Conservation (phyloP, 805 yeast genomes). For the Pichia rugopelliculosa region DNA sequence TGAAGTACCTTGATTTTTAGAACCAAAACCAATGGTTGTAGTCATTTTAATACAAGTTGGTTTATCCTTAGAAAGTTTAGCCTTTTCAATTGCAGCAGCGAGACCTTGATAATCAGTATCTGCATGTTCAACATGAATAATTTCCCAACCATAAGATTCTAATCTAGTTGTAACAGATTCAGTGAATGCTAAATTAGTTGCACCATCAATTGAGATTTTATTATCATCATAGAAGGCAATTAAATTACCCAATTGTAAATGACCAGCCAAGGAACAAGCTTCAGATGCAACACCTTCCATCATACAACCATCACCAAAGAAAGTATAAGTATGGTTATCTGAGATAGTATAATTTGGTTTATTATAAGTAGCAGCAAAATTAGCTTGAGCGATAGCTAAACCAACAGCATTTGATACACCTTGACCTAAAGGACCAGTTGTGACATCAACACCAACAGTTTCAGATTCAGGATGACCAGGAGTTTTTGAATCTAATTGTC, state of each 20-base stretch:
- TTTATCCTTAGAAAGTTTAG: slow-evolving; percentile 69
- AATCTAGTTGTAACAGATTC: slow-evolving; percentile 84
- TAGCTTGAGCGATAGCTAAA: slow-evolving; percentile 88
- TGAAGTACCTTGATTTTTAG: slow-evolving; percentile 76
- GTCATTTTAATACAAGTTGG: slow-evolving; percentile 85
- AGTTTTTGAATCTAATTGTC: slow-evolving; percentile 83
- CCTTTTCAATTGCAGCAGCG: slow-evolving; percentile 64
- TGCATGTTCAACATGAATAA: slow-evolving; percentile 69
- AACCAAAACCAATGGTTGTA: slow-evolving; percentile 94
- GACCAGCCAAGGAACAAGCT: slow-evolving; percentile 94
- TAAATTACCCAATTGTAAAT: slow-evolving; percentile 84
- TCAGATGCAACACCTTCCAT: slow-evolving; percentile 97
- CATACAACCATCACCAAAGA: slow-evolving; percentile 96
- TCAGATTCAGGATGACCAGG: slow-evolving; percentile 98
- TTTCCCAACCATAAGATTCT: slow-evolving; percentile 93
- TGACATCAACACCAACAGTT: slow-evolving; percentile 89
- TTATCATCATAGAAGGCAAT: slow-evolving; percentile 96
- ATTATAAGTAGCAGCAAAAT: slow-evolving; percentile 88
- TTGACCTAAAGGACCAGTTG: slow-evolving; percentile 99
- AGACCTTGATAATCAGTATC: slow-evolving; percentile 70
- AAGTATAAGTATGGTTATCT: slow-evolving; percentile 67
- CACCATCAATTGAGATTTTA: slow-evolving; percentile 94
- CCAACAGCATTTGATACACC: slow-evolving; percentile 97
- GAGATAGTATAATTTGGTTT: slow-evolving; percentile 71
- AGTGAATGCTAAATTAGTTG: slow-evolving; percentile 81